A percentile compares a stretch with the other conserved stretches of the same genome.
phyloP scores from a whole-genome alignment of 2,329 filamentous ascomycete genomes.

The Paecilomyces sp. region DNA sequence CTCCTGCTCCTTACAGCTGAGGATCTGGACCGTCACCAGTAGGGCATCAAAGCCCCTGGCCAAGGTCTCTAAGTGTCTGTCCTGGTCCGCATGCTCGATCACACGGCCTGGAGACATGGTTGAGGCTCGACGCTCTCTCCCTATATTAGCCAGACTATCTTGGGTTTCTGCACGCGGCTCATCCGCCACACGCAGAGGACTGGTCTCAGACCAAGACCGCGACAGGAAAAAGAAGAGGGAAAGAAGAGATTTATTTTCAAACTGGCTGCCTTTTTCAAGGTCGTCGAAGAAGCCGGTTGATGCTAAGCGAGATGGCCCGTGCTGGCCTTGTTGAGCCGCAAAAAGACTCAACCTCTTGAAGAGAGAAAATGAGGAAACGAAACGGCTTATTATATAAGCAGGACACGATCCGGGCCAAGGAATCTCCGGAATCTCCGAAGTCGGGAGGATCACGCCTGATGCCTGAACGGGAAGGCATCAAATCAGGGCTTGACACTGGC shows the following conservation, averaged over 20 bases:
- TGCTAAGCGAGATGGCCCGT: conserved; percentile 31
- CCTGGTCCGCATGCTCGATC: conserved; percentile 21
- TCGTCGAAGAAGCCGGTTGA: conserved; percentile 4
- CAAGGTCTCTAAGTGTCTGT: conserved; percentile 28
- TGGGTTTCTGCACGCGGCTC: conserved; percentile 8
- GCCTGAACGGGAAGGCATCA: background rate
- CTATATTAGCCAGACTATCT: background rate
- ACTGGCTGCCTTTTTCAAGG: conserved; percentile 4
- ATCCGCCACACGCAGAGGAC: conserved; percentile 20
- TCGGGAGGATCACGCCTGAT: background rate
- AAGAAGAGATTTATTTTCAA: background rate
- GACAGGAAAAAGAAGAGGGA: conserved; percentile 7
- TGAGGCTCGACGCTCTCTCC: conserved; percentile 1
- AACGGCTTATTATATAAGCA: background rate
- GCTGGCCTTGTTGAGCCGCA: conserved; percentile 3
- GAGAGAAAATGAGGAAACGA: too few relatives aligned
- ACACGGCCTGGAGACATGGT: conserved; percentile 27
- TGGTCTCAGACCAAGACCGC: conserved; percentile 8
- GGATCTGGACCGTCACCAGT: conserved; percentile 32
- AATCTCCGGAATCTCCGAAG: background rate
- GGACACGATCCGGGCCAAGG: background rate
- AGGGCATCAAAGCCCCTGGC: conserved; percentile 36
- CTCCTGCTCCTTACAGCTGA: conserved; percentile 31
- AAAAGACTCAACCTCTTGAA: background rate
- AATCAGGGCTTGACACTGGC: background rate